Conservation (phyloP, 176 grass and related monocot genomes). For the Canna indica region DNA sequence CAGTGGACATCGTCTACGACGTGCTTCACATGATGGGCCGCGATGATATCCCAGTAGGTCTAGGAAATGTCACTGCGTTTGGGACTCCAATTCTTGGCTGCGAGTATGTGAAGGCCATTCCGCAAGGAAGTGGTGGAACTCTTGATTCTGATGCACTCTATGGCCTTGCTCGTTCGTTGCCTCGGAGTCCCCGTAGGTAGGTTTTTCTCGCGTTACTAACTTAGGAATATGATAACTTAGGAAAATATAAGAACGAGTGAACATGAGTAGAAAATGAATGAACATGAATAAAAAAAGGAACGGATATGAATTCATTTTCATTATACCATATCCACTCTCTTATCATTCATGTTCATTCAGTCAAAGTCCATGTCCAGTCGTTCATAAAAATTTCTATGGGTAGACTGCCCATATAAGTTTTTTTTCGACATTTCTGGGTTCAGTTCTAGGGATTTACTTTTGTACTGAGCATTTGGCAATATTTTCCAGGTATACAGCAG, state of each 20-base stretch:
- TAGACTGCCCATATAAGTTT: too few species aligned
- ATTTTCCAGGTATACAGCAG: constrained; percentile 48
- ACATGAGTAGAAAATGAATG: too few species aligned
- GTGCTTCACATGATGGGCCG: constrained; percentile 75
- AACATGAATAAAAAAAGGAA: too few species aligned
- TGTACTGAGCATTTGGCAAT: not conserved
- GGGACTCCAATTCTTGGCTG: constrained; percentile 41
- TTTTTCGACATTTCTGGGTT: too few species aligned
- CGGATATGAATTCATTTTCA: too few species aligned
- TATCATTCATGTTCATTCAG: too few species aligned
- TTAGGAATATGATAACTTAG: too few species aligned
- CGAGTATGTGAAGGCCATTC: constrained; percentile 42
- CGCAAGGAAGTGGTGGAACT: constrained; percentile 48
- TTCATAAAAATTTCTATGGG: too few species aligned
- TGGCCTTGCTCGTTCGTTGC: constrained; percentile 42
- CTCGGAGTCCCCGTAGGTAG: constrained; percentile 60
- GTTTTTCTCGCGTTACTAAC: too few species aligned
- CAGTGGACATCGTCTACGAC: constrained; percentile 57
- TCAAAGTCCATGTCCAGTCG: too few species aligned
- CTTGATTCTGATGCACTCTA: constrained; percentile 68
- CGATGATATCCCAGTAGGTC: constrained; percentile 60
- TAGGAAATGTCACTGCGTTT: constrained; percentile 47
- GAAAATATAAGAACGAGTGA: too few species aligned
- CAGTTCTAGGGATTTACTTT: not conserved
- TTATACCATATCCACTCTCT: too few species aligned